Evolutionary conservation across 1,139 yeast species (phyloP).

Genomic region (Suhomyces terraborum): DNA sequence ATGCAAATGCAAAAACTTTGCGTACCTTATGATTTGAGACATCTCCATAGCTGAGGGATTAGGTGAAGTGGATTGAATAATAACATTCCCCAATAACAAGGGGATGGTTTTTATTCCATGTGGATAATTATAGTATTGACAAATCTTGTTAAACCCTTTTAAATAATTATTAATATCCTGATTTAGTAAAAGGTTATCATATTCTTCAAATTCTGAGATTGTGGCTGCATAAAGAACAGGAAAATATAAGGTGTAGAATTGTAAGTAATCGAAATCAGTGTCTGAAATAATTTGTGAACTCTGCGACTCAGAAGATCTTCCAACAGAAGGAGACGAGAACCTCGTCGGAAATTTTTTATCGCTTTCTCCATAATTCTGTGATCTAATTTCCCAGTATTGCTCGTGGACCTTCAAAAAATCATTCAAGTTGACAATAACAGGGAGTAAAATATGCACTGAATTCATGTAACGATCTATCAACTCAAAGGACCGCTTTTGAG

Average conservation of each 20-base stretch:
- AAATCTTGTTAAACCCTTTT: slow-evolving; percentile 49
- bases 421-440: slow-evolving; percentile 46
- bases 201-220: slow-evolving; percentile 57
- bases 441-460: slow-evolving; percentile 57
- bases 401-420: slow-evolving; percentile 52
- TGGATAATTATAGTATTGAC: slow-evolving; percentile 55
- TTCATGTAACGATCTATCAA: slow-evolving; percentile 49
- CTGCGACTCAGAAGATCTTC: slow-evolving; percentile 5
- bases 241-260: slow-evolving; percentile 50
- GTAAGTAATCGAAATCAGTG: slow-evolving; percentile 37
- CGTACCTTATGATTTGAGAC: slow-evolving; percentile 53
- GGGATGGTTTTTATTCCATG: slow-evolving; percentile 52
- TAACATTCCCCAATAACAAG: slow-evolving; percentile 51
- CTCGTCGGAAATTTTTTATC: slow-evolving; percentile 5
- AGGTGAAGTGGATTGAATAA: slow-evolving; percentile 57
- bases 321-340: slow-evolving; percentile 1
- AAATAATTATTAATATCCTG: slow-evolving; percentile 53
- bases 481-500: slow-evolving; percentile 51
- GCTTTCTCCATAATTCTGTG: slow-evolving; percentile 6
- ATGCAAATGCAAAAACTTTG: slow-evolving; percentile 56
- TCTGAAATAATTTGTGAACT: background rate
- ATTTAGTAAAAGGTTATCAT: slow-evolving; percentile 46
- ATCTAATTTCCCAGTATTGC: slow-evolving; percentile 46
- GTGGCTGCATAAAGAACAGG: slow-evolving; percentile 57
- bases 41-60: slow-evolving; percentile 56